phyloP scores from a whole-genome alignment of 2,329 filamentous ascomycete species.

The Drechslerella stenobrocha region DNA sequence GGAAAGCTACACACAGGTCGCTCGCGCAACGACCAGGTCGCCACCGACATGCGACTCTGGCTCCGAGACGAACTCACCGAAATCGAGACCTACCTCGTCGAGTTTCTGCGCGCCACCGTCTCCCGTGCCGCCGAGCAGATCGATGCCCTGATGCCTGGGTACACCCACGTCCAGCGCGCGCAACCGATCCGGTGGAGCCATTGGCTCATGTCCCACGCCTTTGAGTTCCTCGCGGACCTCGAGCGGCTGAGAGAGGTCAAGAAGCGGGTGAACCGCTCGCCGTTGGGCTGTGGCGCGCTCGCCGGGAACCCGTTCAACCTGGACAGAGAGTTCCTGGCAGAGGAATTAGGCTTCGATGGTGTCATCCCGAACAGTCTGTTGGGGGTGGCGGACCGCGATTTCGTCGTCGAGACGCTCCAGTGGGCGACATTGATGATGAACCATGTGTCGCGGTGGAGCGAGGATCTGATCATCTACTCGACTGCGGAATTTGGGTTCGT shows the following conservation, averaged over 20 bases:
- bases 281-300: constrained; percentile 74
- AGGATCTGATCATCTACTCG: constrained; percentile 84
- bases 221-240: constrained; percentile 72
- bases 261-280: constrained; percentile 71
- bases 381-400: constrained; percentile 76
- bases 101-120: constrained; percentile 70
- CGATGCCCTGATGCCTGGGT: constrained; percentile 79
- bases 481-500: constrained; percentile 77
- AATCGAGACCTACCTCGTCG: constrained; percentile 70
- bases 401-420: constrained; percentile 77
- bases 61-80: constrained; percentile 71
- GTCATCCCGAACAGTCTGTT: constrained; percentile 77
- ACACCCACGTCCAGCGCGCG: constrained; percentile 83
- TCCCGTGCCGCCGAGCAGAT: constrained; percentile 73
- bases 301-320: constrained; percentile 82
- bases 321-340: constrained; percentile 75
- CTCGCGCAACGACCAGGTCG: constrained; percentile 87
- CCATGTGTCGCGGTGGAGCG: constrained; percentile 77
- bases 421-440: constrained; percentile 78
- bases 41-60: constrained; percentile 89
- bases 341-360: constrained; percentile 77
- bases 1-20: constrained; percentile 89
- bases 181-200: constrained; percentile 79
- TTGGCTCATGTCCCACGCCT: constrained; percentile 76
- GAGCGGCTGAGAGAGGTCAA: constrained; percentile 74